Evolutionary conservation across 257 asterid genomes (phyloP).

Genomic region (Coffea canephora): DNA sequence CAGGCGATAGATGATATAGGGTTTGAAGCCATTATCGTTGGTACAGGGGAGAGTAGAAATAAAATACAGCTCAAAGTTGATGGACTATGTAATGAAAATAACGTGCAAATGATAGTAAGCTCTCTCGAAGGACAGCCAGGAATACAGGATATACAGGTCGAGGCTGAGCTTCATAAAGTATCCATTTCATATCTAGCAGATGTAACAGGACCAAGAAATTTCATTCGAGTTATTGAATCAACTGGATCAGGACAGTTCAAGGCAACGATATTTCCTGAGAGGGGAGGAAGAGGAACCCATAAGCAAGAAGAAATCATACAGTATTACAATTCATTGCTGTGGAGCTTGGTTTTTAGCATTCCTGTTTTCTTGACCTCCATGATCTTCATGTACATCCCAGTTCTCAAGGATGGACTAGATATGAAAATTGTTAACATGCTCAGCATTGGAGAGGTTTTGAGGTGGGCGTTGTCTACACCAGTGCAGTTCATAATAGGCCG

Average conservation of each 20-base stretch:
- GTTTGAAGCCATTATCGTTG: slow-evolving; percentile 32
- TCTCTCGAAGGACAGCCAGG: slow-evolving; percentile 39
- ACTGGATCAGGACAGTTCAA: slow-evolving; percentile 38
- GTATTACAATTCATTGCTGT: slow-evolving; percentile 30
- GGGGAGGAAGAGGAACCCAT: slow-evolving; percentile 24
- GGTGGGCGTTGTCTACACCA: slow-evolving; percentile 41
- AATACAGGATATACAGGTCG: slow-evolving; percentile 27
- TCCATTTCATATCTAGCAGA: slow-evolving; percentile 37
- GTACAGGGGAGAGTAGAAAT: slow-evolving; percentile 31
- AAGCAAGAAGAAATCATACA: slow-evolving; percentile 33
- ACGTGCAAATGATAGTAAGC: slow-evolving; percentile 28
- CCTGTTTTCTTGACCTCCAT: slow-evolving; percentile 42
- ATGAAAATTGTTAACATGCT: slow-evolving; percentile 39
- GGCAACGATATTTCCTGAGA: slow-evolving; percentile 39
- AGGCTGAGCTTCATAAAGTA: slow-evolving; percentile 27
- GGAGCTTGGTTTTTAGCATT: slow-evolving; percentile 44
- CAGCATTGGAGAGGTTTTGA: slow-evolving; percentile 34
- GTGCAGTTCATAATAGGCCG: slow-evolving; percentile 47
- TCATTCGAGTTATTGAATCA: slow-evolving; percentile 35
- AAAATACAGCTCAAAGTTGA: slow-evolving; percentile 38
- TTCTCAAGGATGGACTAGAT: slow-evolving; percentile 34
- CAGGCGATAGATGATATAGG: slow-evolving; percentile 33
- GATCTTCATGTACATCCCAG: slow-evolving; percentile 46
- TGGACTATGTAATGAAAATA: slow-evolving; percentile 24
- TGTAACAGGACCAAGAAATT: slow-evolving; percentile 39